Percentiles rank a stretch among this genome's conserved stretches.
These are phyloP conservation scores for Fusarium circinatum DNA, from an alignment of 2,329 filamentous ascomycete species.

Conservation along the genomic window DNA sequence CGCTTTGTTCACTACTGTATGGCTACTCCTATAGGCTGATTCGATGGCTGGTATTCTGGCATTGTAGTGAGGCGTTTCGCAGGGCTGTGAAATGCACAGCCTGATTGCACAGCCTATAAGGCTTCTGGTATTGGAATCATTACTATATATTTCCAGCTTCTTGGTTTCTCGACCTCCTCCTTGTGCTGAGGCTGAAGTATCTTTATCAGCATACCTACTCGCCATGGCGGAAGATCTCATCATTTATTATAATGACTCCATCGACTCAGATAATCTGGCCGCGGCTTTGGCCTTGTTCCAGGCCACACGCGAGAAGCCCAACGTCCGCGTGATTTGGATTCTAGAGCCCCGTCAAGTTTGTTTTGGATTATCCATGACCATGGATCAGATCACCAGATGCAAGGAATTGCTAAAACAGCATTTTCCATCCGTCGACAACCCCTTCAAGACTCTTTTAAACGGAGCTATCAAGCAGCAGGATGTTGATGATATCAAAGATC, in stretches of 20 bases:
- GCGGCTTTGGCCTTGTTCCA: conserved; percentile 35
- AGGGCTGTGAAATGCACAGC: too few relatives aligned
- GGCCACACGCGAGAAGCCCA: conserved; percentile 13
- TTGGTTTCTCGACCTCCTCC: too few relatives aligned
- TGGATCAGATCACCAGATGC: conserved; percentile 24
- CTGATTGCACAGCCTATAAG: too few relatives aligned
- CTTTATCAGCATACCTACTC: too few relatives aligned
- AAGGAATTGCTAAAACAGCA: conserved; percentile 25
- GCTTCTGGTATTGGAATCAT: too few relatives aligned
- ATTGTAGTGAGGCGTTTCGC: too few relatives aligned
- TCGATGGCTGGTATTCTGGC: too few relatives aligned
- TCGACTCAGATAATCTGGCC: conserved; percentile 42
- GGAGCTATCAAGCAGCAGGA: conserved; percentile 32
- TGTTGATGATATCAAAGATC: conserved; percentile 11
- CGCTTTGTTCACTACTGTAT: too few relatives aligned
- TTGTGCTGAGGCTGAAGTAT: too few relatives aligned
- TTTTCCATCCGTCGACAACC: conserved; percentile 17
- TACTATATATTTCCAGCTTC: too few relatives aligned
- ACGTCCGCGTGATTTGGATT: conserved; percentile 36
- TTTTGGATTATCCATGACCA: conserved; percentile 31
- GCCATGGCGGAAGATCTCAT: conserved; percentile 26
- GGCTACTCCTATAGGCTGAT: too few relatives aligned
- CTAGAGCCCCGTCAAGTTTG: conserved; percentile 42
- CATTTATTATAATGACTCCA: conserved; percentile 43
- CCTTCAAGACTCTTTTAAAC: conserved; percentile 38